Evolutionary conservation across 169 alveolate genomes (phyloP), one percentile per base, ranked within the genome.

Genomic region (Plasmodium yoelii): DNA sequence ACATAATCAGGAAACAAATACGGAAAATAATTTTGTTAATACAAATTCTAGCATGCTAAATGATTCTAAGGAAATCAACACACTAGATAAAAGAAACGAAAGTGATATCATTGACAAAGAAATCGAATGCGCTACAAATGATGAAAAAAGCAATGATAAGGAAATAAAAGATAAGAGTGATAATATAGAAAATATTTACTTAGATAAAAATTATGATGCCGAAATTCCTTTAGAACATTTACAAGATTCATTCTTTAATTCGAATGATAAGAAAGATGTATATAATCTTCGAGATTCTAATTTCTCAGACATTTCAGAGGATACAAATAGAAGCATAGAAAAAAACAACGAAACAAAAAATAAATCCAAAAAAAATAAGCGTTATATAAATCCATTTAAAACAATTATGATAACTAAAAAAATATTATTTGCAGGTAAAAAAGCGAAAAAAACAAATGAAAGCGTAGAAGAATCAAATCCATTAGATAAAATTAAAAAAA

Each of bases 301-400:
- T 22, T 55, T 39, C 1, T 57, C 88, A 12, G 88, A 77, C 15
- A 3, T 77, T 5, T 77, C 67, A 10, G 46, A 51, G 2, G 42
- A 34, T 34, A 34, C 42, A 34, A 6, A 77, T n/a, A n/a, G 18
- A 15, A 55, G 55, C 57, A 75, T 39, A 28, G 57, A 72, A 24
- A 42, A 18, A 8, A 64, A 28, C 19, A n/a, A n/a, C 15, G 15
- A 77, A 56, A 64, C 3, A 12, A 22, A 49, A 19, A 44, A 60
- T 47, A 77, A 1, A 26, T 18, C 18, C 15, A n/a, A 19, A 77
- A 53, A 13, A 51, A 68, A 47, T 22, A 61, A 63, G 26, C 49
- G 24, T 15, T 65, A 46, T 77, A 61, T 49, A 64, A 47, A 51
- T 47, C 57, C 68, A 46, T 42, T 77, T 55, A 77, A 77, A 64